Percentiles rank a stretch among this genome's conserved stretches.
phyloP scores from a whole-genome alignment of 176 grass and related monocot genomes.

The Musa beccarii region DNA sequence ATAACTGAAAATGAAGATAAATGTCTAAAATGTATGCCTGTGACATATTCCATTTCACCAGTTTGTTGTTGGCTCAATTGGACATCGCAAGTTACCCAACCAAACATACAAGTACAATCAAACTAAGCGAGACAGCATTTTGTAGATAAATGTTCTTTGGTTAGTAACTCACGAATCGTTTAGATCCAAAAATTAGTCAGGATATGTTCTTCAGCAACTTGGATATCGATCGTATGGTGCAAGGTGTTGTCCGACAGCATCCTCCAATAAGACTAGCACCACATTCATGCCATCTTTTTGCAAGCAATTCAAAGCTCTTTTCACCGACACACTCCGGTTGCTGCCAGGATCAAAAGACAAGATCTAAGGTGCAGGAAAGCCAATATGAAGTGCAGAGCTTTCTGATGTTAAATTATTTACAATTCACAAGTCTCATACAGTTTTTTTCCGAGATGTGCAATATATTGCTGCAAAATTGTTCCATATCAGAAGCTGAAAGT shows the following conservation, averaged over 20 bases:
- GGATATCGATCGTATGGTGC: slow-evolving; percentile 55
- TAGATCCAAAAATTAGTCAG: not conserved
- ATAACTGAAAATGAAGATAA: too few species aligned
- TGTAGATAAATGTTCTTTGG: not conserved
- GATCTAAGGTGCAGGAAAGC: not conserved
- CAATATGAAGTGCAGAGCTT: not conserved
- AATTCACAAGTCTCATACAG: too few species aligned
- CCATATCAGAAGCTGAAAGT: too few species aligned
- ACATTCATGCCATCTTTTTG: slow-evolving; percentile 44
- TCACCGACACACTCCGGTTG: slow-evolving; percentile 39
- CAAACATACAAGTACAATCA: not conserved
- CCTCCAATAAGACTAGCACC: slow-evolving; percentile 62
- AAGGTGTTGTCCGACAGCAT: slow-evolving; percentile 68
- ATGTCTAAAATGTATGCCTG: too few species aligned
- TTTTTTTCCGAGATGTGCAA: too few species aligned
- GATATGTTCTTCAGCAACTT: slow-evolving; percentile 34
- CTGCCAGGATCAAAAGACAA: slow-evolving; percentile 21
- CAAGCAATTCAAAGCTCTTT: slow-evolving; percentile 48
- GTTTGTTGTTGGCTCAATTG: too few species aligned
- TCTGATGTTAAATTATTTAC: not conserved
- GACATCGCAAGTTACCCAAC: not conserved
- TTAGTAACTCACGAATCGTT: not conserved
- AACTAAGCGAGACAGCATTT: not conserved
- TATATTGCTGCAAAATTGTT: too few species aligned
- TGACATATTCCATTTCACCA: too few species aligned